Evolutionary conservation across 148 eudicot genomes (phyloP).

Genomic region (Spergularia marina): DNA sequence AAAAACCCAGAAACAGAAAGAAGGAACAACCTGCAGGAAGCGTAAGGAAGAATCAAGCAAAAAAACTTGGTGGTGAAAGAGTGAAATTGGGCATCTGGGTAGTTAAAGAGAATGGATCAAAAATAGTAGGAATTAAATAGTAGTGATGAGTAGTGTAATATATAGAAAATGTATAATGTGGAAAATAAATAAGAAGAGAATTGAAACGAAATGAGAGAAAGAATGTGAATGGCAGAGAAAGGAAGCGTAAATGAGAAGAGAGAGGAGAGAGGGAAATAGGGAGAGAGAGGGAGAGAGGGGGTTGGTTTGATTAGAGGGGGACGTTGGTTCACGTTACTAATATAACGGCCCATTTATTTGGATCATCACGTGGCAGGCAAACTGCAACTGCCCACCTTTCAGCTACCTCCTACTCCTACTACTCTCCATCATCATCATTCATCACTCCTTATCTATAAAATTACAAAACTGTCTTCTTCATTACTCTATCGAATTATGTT

Average conservation of each 20-base stretch:
- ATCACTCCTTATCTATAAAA: no score
- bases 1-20: background rate
- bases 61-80: background rate
- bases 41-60: background rate
- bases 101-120: background rate
- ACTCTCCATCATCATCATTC: no score
- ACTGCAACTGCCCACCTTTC: slow-evolving; percentile 28
- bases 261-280: background rate
- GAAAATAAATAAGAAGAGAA: background rate
- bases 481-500: no score
- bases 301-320: slow-evolving; percentile 29
- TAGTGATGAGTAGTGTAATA: background rate
- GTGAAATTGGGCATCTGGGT: slow-evolving; percentile 15
- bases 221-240: background rate
- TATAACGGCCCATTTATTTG: slow-evolving; percentile 28
- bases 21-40: background rate
- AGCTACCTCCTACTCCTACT: slow-evolving; percentile 20
- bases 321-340: background rate
- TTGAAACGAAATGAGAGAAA: background rate
- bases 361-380: background rate
- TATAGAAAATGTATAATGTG: background rate
- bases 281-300: slow-evolving; percentile 3
- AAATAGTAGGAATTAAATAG: slow-evolving; percentile 9
- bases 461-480: no score
- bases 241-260: background rate